phyloP scores from a whole-genome alignment of 2,329 filamentous ascomycete species.

The Fusarium palustre region DNA sequence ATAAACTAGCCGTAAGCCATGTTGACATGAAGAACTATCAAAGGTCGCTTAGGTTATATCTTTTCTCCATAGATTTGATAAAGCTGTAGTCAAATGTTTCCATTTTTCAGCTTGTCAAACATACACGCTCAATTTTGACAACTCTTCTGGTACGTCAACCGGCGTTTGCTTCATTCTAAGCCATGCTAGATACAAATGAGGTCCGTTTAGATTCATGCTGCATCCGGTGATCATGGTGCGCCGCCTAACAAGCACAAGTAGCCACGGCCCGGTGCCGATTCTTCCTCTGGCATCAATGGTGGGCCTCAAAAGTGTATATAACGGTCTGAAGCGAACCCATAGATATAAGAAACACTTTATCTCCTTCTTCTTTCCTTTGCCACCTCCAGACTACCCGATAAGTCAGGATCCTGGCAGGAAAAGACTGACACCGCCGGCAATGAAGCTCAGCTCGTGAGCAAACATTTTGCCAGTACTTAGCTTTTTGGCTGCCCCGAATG shows the following conservation, averaged over 20 bases:
- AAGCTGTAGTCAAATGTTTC: background rate
- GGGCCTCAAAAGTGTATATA: background rate
- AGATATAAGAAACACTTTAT: too few species aligned
- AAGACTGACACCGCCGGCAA: constrained; percentile 24
- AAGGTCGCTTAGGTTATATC: constrained; percentile 6
- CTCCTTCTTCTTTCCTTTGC: background rate
- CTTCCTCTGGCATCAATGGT: constrained; percentile 10
- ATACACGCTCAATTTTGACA: background rate
- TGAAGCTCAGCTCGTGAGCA: background rate
- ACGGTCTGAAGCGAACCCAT: background rate
- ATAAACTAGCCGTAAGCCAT: background rate
- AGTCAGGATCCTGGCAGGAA: background rate
- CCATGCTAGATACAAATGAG: too few species aligned
- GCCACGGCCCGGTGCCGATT: constrained; percentile 20
- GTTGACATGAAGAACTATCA: too few species aligned
- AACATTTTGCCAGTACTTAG: constrained; percentile 1
- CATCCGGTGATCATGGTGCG: too few species aligned
- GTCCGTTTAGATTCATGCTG: too few species aligned
- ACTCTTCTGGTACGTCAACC: too few species aligned
- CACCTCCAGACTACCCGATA: background rate
- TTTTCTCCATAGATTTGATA: constrained; percentile 3
- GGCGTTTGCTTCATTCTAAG: background rate
- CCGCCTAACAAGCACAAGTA: background rate
- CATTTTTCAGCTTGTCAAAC: background rate
- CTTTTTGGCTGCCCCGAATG: constrained; percentile 5